Evolutionary conservation across 148 eudicot genomes (phyloP).

Genomic region (Oxyria digyna): DNA sequence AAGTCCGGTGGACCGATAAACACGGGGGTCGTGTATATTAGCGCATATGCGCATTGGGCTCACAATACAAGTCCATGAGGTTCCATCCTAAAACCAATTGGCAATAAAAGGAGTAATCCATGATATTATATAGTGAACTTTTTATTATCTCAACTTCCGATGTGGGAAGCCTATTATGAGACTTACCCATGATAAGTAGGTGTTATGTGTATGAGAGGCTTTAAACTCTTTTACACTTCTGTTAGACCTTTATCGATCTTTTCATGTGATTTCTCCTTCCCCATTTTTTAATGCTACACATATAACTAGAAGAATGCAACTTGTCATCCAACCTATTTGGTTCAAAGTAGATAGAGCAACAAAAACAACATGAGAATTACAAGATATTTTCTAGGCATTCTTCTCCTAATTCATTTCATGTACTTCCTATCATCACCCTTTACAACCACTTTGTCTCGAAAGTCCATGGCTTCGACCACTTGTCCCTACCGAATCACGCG

Average conservation of each 20-base stretch:
- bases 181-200: no score
- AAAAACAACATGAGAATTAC: neutral
- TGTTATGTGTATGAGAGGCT: no score
- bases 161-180: no score
- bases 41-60: no score
- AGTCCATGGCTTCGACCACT: neutral
- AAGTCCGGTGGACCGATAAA: no score
- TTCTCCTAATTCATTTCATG: neutral
- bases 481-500: neutral
- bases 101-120: no score
- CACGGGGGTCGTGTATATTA: no score
- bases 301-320: neutral
- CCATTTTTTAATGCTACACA: neutral
- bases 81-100: no score
- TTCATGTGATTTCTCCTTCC: neutral
- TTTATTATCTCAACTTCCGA: no score
- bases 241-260: slow-evolving; percentile 1
- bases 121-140: no score
- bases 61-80: no score
- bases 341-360: neutral
- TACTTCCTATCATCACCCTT: neutral
- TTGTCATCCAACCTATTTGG: neutral
- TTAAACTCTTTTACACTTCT: neutral
- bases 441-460: slow-evolving; percentile 1
- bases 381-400: neutral